A percentile compares a stretch with the other conserved stretches of the same genome.
Conservation (phyloP, 305 asterid genomes). For the Solanum hybrid region DNA sequence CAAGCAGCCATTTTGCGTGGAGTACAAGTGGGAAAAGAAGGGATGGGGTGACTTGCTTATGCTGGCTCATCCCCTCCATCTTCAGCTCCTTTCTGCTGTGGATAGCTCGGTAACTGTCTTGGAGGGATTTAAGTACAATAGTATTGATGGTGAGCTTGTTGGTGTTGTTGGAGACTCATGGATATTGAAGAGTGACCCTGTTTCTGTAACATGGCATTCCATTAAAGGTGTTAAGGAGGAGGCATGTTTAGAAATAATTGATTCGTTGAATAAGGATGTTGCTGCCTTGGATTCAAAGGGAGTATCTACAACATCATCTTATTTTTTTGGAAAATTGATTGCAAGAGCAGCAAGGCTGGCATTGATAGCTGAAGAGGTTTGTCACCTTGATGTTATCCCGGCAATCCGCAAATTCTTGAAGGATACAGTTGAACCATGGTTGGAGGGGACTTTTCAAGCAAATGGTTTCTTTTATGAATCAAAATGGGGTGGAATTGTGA, state of each 20-base stretch:
- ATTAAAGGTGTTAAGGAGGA: constrained; percentile 8
- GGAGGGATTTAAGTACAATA: constrained; percentile 12
- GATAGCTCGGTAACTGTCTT: not conserved
- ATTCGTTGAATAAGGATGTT: constrained; percentile 9
- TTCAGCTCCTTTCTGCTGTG: not conserved
- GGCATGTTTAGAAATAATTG: constrained; percentile 8
- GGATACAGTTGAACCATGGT: constrained; percentile 19
- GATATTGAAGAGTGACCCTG: constrained; percentile 11
- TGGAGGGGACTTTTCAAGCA: constrained; percentile 16
- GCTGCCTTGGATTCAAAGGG: constrained; percentile 5
- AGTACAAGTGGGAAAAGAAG: constrained; percentile 16
- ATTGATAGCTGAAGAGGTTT: constrained; percentile 21
- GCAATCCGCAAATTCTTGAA: constrained; percentile 11
- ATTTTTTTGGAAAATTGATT: constrained; percentile 16
- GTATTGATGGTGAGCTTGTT: constrained; percentile 18
- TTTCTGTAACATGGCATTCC: constrained; percentile 17
- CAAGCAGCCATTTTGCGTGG: constrained; percentile 6
- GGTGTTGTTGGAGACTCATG: constrained; percentile 19
- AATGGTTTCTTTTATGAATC: constrained; percentile 20
- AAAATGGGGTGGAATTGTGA: constrained; percentile 23
- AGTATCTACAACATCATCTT: constrained; percentile 9
- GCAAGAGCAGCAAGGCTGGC: constrained; percentile 24
- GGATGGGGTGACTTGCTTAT: constrained; percentile 18
- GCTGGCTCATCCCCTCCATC: constrained; percentile 20
- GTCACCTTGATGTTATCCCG: constrained; percentile 14